Conservation (phyloP, 176 grass and related monocot genomes). For the Canna indica region DNA sequence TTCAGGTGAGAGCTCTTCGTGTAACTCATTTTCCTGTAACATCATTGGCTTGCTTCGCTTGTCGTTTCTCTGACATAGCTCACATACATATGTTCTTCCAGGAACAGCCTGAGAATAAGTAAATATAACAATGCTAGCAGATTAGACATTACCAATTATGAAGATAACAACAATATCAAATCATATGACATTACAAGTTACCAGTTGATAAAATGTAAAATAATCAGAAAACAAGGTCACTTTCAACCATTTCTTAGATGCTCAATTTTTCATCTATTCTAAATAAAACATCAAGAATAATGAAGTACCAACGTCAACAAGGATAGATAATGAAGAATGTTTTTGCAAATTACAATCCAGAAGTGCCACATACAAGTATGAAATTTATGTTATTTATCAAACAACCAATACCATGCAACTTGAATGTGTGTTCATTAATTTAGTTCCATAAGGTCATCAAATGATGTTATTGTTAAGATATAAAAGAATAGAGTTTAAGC, state of each 20-base stretch:
- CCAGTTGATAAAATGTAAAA: not conserved
- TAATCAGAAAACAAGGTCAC: not conserved
- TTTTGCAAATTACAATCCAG: not conserved
- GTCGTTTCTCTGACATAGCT: conserved; percentile 57
- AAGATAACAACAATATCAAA: too few species aligned
- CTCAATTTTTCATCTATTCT: not conserved
- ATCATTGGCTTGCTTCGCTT: conserved; percentile 30
- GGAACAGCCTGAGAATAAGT: conserved; percentile 30
- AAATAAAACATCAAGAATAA: not conserved
- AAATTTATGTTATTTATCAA: not conserved
- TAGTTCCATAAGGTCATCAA: not conserved
- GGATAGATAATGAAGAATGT: not conserved
- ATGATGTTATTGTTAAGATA: too few species aligned
- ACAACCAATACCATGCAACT: not conserved
- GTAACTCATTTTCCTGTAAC: conserved; percentile 22
- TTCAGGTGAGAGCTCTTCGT: conserved; percentile 25
- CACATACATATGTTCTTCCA: conserved; percentile 49
- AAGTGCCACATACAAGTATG: not conserved
- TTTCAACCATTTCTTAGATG: not conserved
- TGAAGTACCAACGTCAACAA: not conserved
- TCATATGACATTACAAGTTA: too few species aligned
- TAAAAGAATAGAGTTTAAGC: too few species aligned
- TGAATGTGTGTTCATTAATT: not conserved
- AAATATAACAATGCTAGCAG: not conserved
- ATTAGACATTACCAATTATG: too few species aligned